Conservation (phyloP, 306 rosid genomes). For the Arachis hypogaea region DNA sequence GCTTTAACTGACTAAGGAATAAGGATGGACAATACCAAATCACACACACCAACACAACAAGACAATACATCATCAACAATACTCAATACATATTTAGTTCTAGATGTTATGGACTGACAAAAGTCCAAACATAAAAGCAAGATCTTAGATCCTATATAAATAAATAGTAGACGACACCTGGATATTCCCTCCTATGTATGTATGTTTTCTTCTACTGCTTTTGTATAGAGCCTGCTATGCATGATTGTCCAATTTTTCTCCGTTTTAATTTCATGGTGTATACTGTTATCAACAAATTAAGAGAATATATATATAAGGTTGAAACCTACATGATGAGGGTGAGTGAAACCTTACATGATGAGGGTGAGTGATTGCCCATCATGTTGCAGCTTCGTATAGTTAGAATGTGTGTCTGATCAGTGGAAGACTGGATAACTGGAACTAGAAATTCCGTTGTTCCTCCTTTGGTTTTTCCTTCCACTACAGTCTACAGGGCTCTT, state of each 20-base stretch:
- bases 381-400: background rate
- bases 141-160: background rate
- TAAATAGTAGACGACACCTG: conserved; percentile 29
- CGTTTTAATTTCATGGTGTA: background rate
- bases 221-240: conserved; percentile 49
- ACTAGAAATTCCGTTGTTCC: too few species aligned
- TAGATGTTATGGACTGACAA: conserved; percentile 37
- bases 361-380: background rate
- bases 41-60: conserved; percentile 35
- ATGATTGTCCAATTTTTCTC: conserved; percentile 34
- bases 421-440: background rate
- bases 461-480: background rate
- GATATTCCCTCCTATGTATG: conserved; percentile 39
- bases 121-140: conserved; percentile 31
- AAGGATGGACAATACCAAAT: conserved; percentile 29
- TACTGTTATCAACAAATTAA: conserved; percentile 19
- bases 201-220: conserved; percentile 28
- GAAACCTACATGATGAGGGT: conserved; percentile 19
- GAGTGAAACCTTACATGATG: conserved; percentile 13
- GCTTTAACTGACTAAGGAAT: conserved; percentile 27
- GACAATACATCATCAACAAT: conserved; percentile 4
- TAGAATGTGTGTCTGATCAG: background rate
- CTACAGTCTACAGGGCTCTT: too few species aligned
- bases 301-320: conserved; percentile 28
- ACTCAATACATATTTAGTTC: conserved; percentile 1